Evolutionary conservation across 2,329 filamentous ascomycete genomes (phyloP), one percentile per base, ranked within the genome.

Genomic region (Leptographium galeiforme): DNA sequence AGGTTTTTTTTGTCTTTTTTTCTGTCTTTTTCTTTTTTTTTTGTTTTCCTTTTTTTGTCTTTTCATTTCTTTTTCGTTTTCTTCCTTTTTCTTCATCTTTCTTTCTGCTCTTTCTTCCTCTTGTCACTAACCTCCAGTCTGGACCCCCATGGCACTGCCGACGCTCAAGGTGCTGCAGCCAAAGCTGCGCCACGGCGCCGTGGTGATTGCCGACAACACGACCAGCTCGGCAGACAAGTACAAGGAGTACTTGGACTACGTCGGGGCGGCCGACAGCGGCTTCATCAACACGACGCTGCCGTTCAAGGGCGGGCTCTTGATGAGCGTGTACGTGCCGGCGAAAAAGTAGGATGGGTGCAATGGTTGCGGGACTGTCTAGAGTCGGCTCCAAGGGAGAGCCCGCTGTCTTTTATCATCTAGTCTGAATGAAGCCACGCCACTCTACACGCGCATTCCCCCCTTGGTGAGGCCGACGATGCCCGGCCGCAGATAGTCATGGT

Each of bases 121-220:
- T n/a, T n/a, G n/a, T n/a, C 13, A 8, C 46, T 50, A n/a, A 48
- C 47, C 38, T 8, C 16, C n/a, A 64, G 61, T 64, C 45, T 64
- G 62, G 63, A 59, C 61, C 2, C 61, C 62, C 2, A 54, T 63
- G 55, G 63, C 62, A 1, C 56, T 64, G 25, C 62, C 63, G 2
- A 68, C 70, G 0, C 61, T 75, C 43, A 66, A 72, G 55, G 57
- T 68, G 1, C 61, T 73, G 4, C 60, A 69, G 63, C 62, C 62
- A 1, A 54, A 54, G 10, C 50, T 64, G 46, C 58, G 52, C n/a
- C 60, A 59, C 10, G 72, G 72, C 0, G 70, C 70, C 0, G 57
- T 74, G 0, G 62, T 74, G 2, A 55, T 74, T 2, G 60, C 66
- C 0, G 72, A 75, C 57, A 74, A 75, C 58, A 68, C 65, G 0